Evolutionary conservation across 2,329 filamentous ascomycete genomes (phyloP), one percentile per base, ranked within the genome.

Genomic region (Aspergillus sojae): DNA sequence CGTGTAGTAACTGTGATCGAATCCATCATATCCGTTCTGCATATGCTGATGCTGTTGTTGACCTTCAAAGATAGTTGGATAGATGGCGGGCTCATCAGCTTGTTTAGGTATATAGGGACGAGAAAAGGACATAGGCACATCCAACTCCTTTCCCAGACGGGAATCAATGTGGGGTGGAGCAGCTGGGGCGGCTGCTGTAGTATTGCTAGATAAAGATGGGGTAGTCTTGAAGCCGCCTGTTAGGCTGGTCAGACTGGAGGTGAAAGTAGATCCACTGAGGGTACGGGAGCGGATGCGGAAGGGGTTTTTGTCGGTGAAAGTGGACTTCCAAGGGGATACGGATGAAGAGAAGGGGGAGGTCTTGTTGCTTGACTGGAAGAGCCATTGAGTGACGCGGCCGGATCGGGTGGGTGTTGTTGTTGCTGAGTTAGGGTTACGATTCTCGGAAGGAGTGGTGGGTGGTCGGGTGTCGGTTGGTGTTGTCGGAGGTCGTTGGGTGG

Each of bases 211-310:
- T 48, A 55, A 21, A 4, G 58, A 36, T 23, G 46, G 48, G 5
- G 58, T 54, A 23, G 36, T 45, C n/a, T 54, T 53, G 30, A 60
- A 60, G 32, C 48, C 48, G 19, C 58, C 19, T 3, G 67, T 71
- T 32, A 70, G 66, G 55, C 69, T 72, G 16, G 66, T 71, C n/a
- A 70, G 67, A 19, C 70, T 70, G 1, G 75, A 77, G 26, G 69
- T 68, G 46, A 76, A 50, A 2, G 77, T 79, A 7, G 76, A 77
- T 19, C 74, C 75, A 59, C 77, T 79, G 19, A 78, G 55, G 1
- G 74, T 78, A 30, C 75, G 77, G 26, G 69, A 64, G 57, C 70
- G 71, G 57, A 70, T 68, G 54, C 70, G 71, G 39, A 74, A 70
- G 67, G 71, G 68, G n/a, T 58, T 59, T 21, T 69, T 71, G 14